Evolutionary conservation across 805 yeast species (phyloP), one percentile per base, ranked within the genome.

Genomic region (Hermanozyma aechmeae): DNA sequence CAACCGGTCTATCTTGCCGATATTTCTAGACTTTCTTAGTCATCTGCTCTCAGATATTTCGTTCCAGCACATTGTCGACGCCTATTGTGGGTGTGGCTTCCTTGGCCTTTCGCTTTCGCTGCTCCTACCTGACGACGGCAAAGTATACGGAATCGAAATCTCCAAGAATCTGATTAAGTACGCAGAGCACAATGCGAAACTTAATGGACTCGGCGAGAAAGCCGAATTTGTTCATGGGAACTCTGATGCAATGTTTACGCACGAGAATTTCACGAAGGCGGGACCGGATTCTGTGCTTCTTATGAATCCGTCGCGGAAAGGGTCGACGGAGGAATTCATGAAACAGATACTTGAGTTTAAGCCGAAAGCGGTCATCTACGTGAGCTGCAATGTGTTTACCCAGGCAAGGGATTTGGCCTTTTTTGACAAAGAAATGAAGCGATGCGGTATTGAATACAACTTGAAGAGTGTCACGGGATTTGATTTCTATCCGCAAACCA

Each of bases 401-500:
- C 71, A 65, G 35, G 68, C 70, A 2, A 46, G 70, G 33, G 71
- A 65, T 33, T 41, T 65, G 29, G 38, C 54, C 3, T 37, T 36
- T 16, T 53, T 65, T 22, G 34, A 45, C 26, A 32, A 42, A 6
- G 28, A 28, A 1, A 27, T 28, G 10, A 30, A 37, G 8, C n/a
- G n/a, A n/a, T n/a, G n/a, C n/a, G n/a, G n/a, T n/a, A n/a, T n/a
- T n/a, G n/a, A n/a, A n/a, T 50, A 50, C 30, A 33, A 19, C 10
- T 34, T 50, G 5, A 30, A 33, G 17, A 37, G 40, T 6, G 40
- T 65, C 4, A 42, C 42, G 6, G 70, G 70, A 5, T 63, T 62
- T 40, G 71, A 65, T 40, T 65, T 65, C 40, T 64, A 64, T 43
- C 77, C 78, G 3, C 78, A 71, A 38, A 71, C 78, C 1, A 71